These are phyloP conservation scores for Saccharata proteae DNA, from an alignment of 2,329 filamentous ascomycete species.

Conservation along the genomic window DNA sequence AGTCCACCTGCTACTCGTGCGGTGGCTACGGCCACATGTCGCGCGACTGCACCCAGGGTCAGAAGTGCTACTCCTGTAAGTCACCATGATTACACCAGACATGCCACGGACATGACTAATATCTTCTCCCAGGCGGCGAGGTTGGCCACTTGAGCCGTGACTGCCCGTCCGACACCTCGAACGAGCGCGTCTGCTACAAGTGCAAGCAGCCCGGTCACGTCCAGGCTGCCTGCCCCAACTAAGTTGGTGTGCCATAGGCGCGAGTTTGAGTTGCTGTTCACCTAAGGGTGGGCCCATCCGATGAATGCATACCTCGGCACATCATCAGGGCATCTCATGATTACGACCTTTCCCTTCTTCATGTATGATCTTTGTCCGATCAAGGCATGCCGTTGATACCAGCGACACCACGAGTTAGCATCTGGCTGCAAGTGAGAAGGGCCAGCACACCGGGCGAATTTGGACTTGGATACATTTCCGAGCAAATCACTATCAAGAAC, in stretches of 20 bases:
- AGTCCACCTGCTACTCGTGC: slow-evolving; percentile 87
- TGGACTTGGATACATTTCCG: no score
- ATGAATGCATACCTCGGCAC: background rate
- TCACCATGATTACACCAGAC: slow-evolving; percentile 8
- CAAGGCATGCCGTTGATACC: no score
- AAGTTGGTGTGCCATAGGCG: slow-evolving; percentile 23
- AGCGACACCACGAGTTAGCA: no score
- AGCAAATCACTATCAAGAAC: no score
- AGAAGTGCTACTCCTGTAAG: slow-evolving; percentile 99
- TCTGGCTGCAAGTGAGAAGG: no score
- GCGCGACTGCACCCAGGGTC: slow-evolving; percentile 95
- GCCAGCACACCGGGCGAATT: no score
- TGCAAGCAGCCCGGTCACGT: slow-evolving; percentile 81
- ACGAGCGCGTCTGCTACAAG: slow-evolving; percentile 98
- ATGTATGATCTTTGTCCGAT: slow-evolving; percentile 5
- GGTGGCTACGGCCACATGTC: slow-evolving; percentile 96
- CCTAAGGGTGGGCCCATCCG: background rate
- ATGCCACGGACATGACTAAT: slow-evolving; percentile 13
- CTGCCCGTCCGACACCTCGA: slow-evolving; percentile 81
- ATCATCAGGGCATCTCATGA: no score
- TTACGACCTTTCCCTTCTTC: slow-evolving; percentile 9
- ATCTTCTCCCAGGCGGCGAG: slow-evolving; percentile 48
- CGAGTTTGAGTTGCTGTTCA: slow-evolving; percentile 6
- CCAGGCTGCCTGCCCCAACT: slow-evolving; percentile 86
- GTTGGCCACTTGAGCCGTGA: slow-evolving; percentile 91